Percentiles rank a stretch among this genome's conserved stretches.
These are phyloP conservation scores for Macadamia tetraphylla DNA, from an alignment of 164 flowering plant genomes.

Conservation along the genomic window DNA sequence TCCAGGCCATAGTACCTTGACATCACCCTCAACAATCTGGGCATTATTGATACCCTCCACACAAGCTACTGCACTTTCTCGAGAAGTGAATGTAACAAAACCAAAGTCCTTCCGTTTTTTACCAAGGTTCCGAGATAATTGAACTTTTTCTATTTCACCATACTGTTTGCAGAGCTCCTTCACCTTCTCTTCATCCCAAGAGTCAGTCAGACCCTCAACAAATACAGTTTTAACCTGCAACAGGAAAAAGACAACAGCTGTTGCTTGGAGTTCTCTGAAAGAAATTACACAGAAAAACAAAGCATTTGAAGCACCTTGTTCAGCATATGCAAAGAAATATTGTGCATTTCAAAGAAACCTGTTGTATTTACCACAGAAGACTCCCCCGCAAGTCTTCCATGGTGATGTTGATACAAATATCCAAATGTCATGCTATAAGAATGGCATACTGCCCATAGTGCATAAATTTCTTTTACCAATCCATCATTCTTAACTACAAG, in stretches of 20 bases:
- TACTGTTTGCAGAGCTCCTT: constrained; percentile 59
- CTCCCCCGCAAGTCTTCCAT: too few relatives aligned
- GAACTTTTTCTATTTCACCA: constrained; percentile 81
- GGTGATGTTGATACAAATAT: too few relatives aligned
- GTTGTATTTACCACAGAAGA: too few relatives aligned
- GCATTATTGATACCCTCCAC: constrained; percentile 85
- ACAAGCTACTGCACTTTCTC: constrained; percentile 89
- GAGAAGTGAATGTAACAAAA: constrained; percentile 81
- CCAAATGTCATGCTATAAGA: too few relatives aligned
- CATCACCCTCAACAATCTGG: constrained; percentile 87
- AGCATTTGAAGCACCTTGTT: too few relatives aligned
- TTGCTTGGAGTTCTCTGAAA: too few relatives aligned
- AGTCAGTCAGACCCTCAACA: constrained; percentile 78
- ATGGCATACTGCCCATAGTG: too few relatives aligned
- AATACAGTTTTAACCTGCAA: constrained; percentile 86
- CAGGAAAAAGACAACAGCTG: neutral
- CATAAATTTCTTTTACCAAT: too few relatives aligned
- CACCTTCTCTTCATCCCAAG: constrained; percentile 96
- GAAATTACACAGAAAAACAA: too few relatives aligned
- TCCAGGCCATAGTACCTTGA: constrained; percentile 45
- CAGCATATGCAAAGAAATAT: too few relatives aligned
- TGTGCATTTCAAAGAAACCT: too few relatives aligned
- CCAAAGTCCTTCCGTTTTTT: constrained; percentile 96
- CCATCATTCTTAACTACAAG: too few relatives aligned
- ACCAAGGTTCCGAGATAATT: constrained; percentile 93